These are phyloP conservation scores for Glarea lozoyensis DNA, from an alignment of 495 filamentous ascomycete species.

Conservation along the genomic window DNA sequence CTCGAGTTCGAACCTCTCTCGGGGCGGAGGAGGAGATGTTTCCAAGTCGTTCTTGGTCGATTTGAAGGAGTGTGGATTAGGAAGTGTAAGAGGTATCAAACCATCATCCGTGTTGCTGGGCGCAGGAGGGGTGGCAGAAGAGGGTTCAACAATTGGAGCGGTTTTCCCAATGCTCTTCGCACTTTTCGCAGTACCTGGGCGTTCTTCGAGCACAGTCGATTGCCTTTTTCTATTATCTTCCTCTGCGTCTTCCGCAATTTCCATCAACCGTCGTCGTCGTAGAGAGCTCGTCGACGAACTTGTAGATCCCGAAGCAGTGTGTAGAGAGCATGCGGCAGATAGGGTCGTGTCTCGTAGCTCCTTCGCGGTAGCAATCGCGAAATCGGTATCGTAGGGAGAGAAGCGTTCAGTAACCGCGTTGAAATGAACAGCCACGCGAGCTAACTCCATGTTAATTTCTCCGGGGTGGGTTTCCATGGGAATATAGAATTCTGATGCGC, in stretches of 20 bases:
- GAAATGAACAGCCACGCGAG: slow-evolving; percentile 91
- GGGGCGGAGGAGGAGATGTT: slow-evolving; percentile 5
- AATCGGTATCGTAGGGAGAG: slow-evolving; percentile 75
- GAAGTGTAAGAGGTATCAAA: too few relatives aligned
- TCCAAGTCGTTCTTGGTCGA: slow-evolving; percentile 10
- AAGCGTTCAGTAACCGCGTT: slow-evolving; percentile 78
- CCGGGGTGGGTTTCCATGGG: background rate
- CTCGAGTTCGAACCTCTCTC: slow-evolving; percentile 3
- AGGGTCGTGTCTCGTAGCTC: slow-evolving; percentile 83
- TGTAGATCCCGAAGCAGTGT: slow-evolving; percentile 79
- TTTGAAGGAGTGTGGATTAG: background rate
- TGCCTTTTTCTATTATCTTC: slow-evolving; percentile 43
- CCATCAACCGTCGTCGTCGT: slow-evolving; percentile 66
- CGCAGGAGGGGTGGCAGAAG: background rate
- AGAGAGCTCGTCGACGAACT: slow-evolving; percentile 80
- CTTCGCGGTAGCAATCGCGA: slow-evolving; percentile 60
- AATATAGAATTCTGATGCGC: slow-evolving; percentile 16
- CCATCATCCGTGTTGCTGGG: too few relatives aligned
- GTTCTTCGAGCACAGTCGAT: slow-evolving; percentile 23
- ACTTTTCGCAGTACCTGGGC: slow-evolving; percentile 19
- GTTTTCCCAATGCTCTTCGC: too few relatives aligned
- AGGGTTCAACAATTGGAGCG: slow-evolving; percentile 11
- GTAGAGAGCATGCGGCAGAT: slow-evolving; percentile 80
- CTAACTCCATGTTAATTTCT: slow-evolving; percentile 39
- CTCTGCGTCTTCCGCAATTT: slow-evolving; percentile 80